These are phyloP conservation scores for Cryptococcus sp. DNA, from an alignment of 1,284 basidiomycete species.

Conservation along the genomic window DNA sequence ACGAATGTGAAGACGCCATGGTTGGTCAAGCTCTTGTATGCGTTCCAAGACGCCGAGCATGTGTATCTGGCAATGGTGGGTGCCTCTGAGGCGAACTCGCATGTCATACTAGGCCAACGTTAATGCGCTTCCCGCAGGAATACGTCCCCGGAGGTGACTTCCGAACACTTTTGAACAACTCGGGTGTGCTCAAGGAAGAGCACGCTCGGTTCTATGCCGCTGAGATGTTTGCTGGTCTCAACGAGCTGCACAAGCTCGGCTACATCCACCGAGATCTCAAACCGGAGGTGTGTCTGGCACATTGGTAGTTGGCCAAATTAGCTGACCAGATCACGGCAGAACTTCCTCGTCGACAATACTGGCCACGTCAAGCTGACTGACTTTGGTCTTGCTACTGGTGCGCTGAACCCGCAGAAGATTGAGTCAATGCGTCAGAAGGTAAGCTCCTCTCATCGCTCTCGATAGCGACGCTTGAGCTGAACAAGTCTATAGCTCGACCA, in stretches of 20 bases:
- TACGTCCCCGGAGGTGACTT: constrained; percentile 97
- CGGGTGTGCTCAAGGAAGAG: constrained; percentile 92
- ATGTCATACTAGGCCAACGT: background rate
- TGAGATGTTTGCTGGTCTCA: constrained; percentile 92
- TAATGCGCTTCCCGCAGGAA: constrained; percentile 58
- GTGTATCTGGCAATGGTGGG: constrained; percentile 88
- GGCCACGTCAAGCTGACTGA: constrained; percentile 99
- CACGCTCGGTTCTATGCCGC: constrained; percentile 92
- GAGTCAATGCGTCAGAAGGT: constrained; percentile 92
- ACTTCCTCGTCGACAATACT: constrained; percentile 92
- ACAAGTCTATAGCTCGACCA: constrained; percentile 72
- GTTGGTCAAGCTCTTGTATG: constrained; percentile 88
- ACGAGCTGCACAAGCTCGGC: constrained; percentile 88
- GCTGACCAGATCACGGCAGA: constrained; percentile 59
- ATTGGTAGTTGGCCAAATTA: constrained; percentile 22
- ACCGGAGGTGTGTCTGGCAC: constrained; percentile 70
- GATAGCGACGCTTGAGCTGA: background rate
- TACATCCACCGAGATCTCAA: constrained; percentile 98
- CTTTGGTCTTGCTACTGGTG: constrained; percentile 96
- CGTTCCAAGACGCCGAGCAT: constrained; percentile 84
- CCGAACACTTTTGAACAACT: constrained; percentile 91
- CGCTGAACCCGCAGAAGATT: constrained; percentile 91
- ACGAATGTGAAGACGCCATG: constrained; percentile 94
- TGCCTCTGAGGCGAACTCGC: background rate
- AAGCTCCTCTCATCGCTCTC: constrained; percentile 17